phyloP scores from a whole-genome alignment of 2,329 filamentous ascomycete species.

The Ophiosphaerella herpotricha region DNA sequence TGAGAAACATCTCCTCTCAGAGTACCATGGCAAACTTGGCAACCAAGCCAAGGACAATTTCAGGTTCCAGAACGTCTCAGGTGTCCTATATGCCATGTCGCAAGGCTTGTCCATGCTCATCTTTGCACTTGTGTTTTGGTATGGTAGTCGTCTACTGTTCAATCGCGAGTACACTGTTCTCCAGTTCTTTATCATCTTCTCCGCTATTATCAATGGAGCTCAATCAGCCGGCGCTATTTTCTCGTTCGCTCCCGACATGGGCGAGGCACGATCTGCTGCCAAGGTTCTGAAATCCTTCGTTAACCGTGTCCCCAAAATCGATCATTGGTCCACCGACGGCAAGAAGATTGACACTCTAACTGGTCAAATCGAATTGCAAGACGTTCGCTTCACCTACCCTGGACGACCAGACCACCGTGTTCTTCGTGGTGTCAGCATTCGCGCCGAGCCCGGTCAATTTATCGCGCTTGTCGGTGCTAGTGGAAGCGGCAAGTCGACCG shows the following conservation, averaged over 20 bases:
- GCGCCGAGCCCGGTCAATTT: constrained; percentile 77
- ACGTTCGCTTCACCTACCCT: constrained; percentile 93
- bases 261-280: constrained; percentile 87
- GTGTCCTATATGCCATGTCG: constrained; percentile 78
- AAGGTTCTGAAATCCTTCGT: constrained; percentile 80
- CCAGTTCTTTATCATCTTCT: constrained; percentile 92
- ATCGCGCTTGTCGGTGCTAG: constrained; percentile 91
- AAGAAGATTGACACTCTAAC: constrained; percentile 57
- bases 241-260: constrained; percentile 94
- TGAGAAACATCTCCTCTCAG: constrained; percentile 75
- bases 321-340: constrained; percentile 48
- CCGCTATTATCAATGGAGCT: constrained; percentile 84
- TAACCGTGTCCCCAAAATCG: constrained; percentile 77
- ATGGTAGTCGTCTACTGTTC: constrained; percentile 40
- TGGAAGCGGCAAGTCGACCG: constrained; percentile 92
- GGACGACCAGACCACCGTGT: constrained; percentile 91
- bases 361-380: constrained; percentile 83
- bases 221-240: constrained; percentile 93
- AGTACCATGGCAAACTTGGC: constrained; percentile 74
- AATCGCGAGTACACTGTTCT: constrained; percentile 67
- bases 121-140: constrained; percentile 47
- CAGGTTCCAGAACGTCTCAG: constrained; percentile 75
- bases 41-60: constrained; percentile 72
- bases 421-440: constrained; percentile 78
- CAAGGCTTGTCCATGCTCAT: constrained; percentile 70